phyloP scores from a whole-genome alignment of 768 basidiomycete genomes.

The Amanita subjunquillea region DNA sequence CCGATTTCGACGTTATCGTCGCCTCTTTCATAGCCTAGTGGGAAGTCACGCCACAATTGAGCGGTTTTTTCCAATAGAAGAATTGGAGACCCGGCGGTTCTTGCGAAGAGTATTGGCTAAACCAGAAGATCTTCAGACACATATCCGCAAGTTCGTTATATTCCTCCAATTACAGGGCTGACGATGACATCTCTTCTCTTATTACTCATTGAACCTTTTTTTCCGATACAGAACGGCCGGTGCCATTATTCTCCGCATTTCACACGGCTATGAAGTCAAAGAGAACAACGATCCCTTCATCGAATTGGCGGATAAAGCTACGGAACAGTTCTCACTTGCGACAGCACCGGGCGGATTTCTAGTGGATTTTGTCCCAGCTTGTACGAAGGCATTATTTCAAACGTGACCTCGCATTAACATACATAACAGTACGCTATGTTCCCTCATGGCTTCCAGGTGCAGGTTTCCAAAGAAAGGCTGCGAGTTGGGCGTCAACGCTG shows the following conservation, averaged over 20 bases:
- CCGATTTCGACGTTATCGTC: constrained; percentile 43
- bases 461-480: constrained; percentile 42
- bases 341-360: constrained; percentile 42
- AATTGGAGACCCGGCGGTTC: constrained; percentile 37
- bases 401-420: constrained; percentile 2
- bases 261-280: constrained; percentile 43
- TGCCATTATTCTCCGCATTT: constrained; percentile 41
- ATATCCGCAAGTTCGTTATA: constrained; percentile 35
- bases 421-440: constrained; percentile 39
- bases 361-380: constrained; percentile 39
- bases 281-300: constrained; percentile 42
- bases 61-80: constrained; percentile 31
- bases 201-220: not conserved
- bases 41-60: constrained; percentile 32
- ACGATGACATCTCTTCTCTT: constrained; percentile 1
- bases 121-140: constrained; percentile 32
- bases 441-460: constrained; percentile 61
- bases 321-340: constrained; percentile 42
- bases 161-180: not conserved
- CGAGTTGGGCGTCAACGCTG: constrained; percentile 41
- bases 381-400: constrained; percentile 19
- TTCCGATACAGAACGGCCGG: constrained; percentile 31
- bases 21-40: constrained; percentile 40
- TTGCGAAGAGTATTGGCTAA: constrained; percentile 35
- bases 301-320: constrained; percentile 41